Percentiles rank a stretch among this genome's conserved stretches.
Conservation (phyloP, 129 eudicot genomes). For the carrot (Daucus carota) region DH1_v3.0 NC_030384.2:36973001-36973500, state of each 20-base stretch:
- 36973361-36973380: constrained; percentile 1
- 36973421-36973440: not conserved
- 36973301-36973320: not conserved
- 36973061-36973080: too few species aligned
- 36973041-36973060: not conserved
- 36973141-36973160: not conserved
- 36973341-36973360: not conserved
- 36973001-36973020: constrained; percentile 82
- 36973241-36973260: not conserved
- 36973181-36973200: not conserved
- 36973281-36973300: not conserved
- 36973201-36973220: not conserved
- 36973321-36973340: not conserved
- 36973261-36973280: not conserved
- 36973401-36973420: too few species aligned
- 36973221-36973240: too few species aligned
- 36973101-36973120: too few species aligned
- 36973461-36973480: not conserved
- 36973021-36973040: constrained; percentile 51
- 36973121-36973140: too few species aligned
- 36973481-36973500: not conserved
- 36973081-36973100: too few species aligned
- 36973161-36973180: not conserved
- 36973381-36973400: not conserved
- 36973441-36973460: not conserved